Evolutionary conservation across 345 rosid species (phyloP), one percentile per base, ranked within the genome.

Genomic region (Cardamine chenopodiifolia): DNA sequence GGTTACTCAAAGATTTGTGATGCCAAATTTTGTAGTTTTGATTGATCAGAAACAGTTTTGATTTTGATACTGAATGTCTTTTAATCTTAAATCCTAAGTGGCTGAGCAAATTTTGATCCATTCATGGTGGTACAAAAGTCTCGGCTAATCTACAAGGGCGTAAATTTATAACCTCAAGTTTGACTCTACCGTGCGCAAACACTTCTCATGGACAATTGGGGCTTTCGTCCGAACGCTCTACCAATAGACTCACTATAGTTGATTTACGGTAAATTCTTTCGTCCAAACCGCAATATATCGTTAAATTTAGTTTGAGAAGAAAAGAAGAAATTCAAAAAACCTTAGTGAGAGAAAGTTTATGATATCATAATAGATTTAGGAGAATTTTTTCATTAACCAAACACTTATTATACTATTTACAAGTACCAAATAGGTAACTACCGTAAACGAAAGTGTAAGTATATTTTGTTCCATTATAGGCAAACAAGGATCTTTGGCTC

Each of bases 1-100:
- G 8, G 37, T 54, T 69, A 31, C 25, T 52, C 2, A 1, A 76
- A 54, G 66, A 0, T 32, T 31, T 55, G 39, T 45, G 65, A 20
- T 57, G 18, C 50, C 18, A 22, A 66, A 44, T 40, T 68, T 60
- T 69, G 64, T 75, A 59, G 68, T 50, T 58, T 66, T 63, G 61
- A 73, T 52, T 34, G 37, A 54, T 54, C 19, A 15, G 35, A 52
- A 13, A 31, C 31, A 55, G 37, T 32, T 66, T 44, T 32, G 48
- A 55, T 73, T 73, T 37, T 49, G 60, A 35, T 58, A 58, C 34
- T 66, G 44, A 66, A 4, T 47, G 59, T 50, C n/a, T n/a, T 31
- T 4, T 6, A 31, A 31, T 31, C 34, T 4, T 31, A 31, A 31
- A 31, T 7, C 34, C 8, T 8, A 6, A 6, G 34, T 31, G 34